Conservation (phyloP, 768 basidiomycete species). For the Termitomyces sp. region DNA sequence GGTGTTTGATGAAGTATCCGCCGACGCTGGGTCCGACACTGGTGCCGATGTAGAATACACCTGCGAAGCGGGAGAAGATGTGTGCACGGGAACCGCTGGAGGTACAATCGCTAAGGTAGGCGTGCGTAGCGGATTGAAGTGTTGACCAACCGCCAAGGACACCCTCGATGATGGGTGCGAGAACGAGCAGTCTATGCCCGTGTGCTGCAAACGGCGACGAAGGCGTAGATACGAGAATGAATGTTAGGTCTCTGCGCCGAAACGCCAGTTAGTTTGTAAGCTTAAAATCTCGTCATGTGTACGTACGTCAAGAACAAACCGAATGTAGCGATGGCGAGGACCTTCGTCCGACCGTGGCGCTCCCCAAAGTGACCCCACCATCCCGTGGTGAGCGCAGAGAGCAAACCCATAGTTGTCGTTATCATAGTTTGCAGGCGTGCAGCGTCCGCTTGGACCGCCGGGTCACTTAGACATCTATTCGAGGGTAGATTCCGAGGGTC, state of each 20-base stretch:
- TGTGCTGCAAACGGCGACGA: constrained; percentile 59
- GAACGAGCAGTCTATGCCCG: constrained; percentile 71
- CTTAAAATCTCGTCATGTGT: background rate
- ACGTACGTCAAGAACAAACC: constrained; percentile 49
- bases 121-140: constrained; percentile 71
- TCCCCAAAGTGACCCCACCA: constrained; percentile 91
- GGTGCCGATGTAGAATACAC: constrained; percentile 76
- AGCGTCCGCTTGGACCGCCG: constrained; percentile 68
- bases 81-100: constrained; percentile 78
- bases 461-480: constrained; percentile 36
- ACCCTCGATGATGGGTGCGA: constrained; percentile 84
- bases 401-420: constrained; percentile 74
- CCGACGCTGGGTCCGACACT: constrained; percentile 79
- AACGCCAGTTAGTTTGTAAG: background rate
- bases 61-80: constrained; percentile 72
- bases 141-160: constrained; percentile 82
- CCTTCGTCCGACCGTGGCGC: constrained; percentile 71
- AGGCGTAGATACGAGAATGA: constrained; percentile 78
- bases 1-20: constrained; percentile 46
- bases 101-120: constrained; percentile 84
- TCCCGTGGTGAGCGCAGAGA: constrained; percentile 82
- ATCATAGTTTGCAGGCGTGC: constrained; percentile 74
- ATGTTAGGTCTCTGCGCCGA: constrained; percentile 68
- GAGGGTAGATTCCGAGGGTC: constrained; percentile 40
- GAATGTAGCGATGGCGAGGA: constrained; percentile 69